Conservation (phyloP, 2,329 filamentous ascomycete species). For the Chrysoporthe austroafricana region DNA sequence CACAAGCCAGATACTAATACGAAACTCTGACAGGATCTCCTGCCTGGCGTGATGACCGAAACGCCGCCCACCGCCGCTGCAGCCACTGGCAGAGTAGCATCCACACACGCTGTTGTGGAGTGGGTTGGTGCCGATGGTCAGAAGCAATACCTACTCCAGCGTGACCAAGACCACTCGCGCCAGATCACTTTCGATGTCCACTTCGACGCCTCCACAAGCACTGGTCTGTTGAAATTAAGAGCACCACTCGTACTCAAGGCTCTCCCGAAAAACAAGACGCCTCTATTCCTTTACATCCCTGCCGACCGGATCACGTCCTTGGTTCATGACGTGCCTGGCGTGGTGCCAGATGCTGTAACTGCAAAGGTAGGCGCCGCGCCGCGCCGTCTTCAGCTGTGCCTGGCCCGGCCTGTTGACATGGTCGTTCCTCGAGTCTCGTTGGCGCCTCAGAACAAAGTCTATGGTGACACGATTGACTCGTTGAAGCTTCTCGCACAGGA, state of each 20-base stretch:
- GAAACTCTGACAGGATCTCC: background rate
- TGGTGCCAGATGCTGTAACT: background rate
- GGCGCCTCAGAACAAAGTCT: constrained; percentile 7
- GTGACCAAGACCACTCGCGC: background rate
- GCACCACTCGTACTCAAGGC: constrained; percentile 9
- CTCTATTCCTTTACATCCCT: constrained; percentile 3
- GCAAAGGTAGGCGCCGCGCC: background rate
- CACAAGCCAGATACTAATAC: background rate
- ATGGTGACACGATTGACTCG: constrained; percentile 12
- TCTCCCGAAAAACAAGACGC: background rate
- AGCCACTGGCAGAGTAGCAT: background rate
- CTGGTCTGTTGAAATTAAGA: background rate
- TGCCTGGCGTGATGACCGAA: background rate
- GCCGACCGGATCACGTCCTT: constrained; percentile 6
- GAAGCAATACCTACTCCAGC: background rate
- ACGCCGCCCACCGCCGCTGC: background rate
- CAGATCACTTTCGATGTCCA: constrained; percentile 11
- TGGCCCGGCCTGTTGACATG: constrained; percentile 3
- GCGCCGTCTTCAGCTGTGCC: background rate
- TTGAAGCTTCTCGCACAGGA: constrained; percentile 10
- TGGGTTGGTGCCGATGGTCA: constrained; percentile 10
- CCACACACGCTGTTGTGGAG: constrained; percentile 1
- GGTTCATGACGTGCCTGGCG: background rate
- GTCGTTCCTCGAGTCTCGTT: constrained; percentile 2
- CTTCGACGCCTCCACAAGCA: background rate